Evolutionary conservation across 768 basidiomycete species (phyloP).

Genomic region (Kwoniella botswanensis): DNA sequence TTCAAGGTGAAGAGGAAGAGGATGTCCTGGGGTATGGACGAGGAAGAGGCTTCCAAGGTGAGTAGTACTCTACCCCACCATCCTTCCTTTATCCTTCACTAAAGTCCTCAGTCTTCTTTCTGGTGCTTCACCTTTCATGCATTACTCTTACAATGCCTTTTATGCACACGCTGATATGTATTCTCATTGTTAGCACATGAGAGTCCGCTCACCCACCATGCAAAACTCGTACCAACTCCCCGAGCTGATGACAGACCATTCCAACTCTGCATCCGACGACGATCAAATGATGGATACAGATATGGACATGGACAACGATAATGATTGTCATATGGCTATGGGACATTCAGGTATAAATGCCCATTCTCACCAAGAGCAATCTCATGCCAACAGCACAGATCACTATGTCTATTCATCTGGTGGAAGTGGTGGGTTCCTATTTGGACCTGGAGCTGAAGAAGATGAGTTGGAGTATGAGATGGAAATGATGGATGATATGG

Average conservation of each 20-base stretch:
- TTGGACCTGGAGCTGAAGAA: slow-evolving; percentile 51
- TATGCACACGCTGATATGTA: slow-evolving; percentile 9
- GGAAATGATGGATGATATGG: slow-evolving; percentile 30
- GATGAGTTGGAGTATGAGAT: slow-evolving; percentile 38
- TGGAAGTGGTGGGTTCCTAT: slow-evolving; percentile 49
- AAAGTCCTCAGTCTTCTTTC: too few species aligned
- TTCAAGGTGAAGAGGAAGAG: slow-evolving; percentile 48
- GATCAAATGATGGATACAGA: slow-evolving; percentile 46
- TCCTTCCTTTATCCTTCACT: not conserved
- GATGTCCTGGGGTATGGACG: slow-evolving; percentile 36
- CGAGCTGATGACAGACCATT: slow-evolving; percentile 47
- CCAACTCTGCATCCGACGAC: slow-evolving; percentile 49
- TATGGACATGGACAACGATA: slow-evolving; percentile 28
- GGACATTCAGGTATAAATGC: slow-evolving; percentile 6
- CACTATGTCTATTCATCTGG: slow-evolving; percentile 32
- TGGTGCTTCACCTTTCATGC: too few species aligned
- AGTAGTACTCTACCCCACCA: slow-evolving; percentile 10
- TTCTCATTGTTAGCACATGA: slow-evolving; percentile 34
- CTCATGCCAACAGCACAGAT: slow-evolving; percentile 10
- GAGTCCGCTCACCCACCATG: slow-evolving; percentile 43
- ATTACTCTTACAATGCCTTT: not conserved
- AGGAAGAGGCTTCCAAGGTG: slow-evolving; percentile 41
- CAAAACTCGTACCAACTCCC: slow-evolving; percentile 28
- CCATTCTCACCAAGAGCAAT: slow-evolving; percentile 1
- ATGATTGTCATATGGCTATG: slow-evolving; percentile 37